Base-by-base conservation (phyloP, 257 asterid genomes). In the Solanum virginianum region DNA sequence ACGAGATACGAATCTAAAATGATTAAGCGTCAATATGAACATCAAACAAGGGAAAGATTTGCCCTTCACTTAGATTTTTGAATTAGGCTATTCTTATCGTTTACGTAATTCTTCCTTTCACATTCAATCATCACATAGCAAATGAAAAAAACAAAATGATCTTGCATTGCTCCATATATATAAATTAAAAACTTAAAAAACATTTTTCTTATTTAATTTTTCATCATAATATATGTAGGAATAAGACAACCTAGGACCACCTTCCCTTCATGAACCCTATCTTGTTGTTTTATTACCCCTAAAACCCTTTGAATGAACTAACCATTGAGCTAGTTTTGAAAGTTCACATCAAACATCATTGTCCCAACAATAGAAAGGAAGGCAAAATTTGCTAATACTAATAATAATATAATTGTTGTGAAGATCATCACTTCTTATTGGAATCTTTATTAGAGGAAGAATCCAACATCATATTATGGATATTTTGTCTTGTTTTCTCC, bases 131-230 rank as follows among this genome's bases (percentile, higher is more conserved):
- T 1, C 10, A 14, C 6, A 65, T 2, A 56, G 4, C 4, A 3
- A 18, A 29, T 14, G n/a, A 65, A 65, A 26, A 29, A 65, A 65
- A 1, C 20, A 57, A 9, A 8, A 10, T 4, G 13, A 13, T 66
- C 92, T 12, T 84, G 86, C n/a, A 26, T 16, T 29, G 8, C 6
- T 15, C 14, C 74, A 65, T 13, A 32, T 66, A 32, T 62, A 22
- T 56, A 56, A 57, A 41, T 36, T 36, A 36, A 36, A 66, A 29
- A 17, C 39, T 14, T 29, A 14, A 66, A 26, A 14, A 24, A 3
- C 17, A 3, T 14, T 15, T 66, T 66, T 66, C 22, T 32, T 66
- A 32, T 92, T 88, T 91, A 92, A 26, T 1, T 13, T 13, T 13
- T 26, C 10, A 36, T 36, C 6, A 36, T 36, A 36, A 26, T 60